A percentile compares a stretch with the other conserved stretches of the same genome.
Evolutionary conservation across 176 grass and related monocot species (phyloP).

Genomic region (Oryza meyeriana): DNA sequence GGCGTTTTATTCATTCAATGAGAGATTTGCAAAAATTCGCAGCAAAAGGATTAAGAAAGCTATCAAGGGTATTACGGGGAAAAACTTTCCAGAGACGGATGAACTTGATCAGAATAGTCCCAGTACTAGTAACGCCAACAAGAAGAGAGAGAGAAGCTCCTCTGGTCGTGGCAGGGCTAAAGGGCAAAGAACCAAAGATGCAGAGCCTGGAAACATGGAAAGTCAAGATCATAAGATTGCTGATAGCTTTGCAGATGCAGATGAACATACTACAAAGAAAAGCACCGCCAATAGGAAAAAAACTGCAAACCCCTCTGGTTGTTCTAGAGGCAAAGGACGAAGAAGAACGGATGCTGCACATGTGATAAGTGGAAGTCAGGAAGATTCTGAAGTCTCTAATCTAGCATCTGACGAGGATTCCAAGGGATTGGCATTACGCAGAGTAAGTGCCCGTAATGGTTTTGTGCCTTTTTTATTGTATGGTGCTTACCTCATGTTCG

Average conservation of each 20-base stretch:
- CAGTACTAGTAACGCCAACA: constrained; percentile 32
- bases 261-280: constrained; percentile 32
- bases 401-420: constrained; percentile 32
- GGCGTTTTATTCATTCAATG: constrained; percentile 95
- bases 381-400: constrained; percentile 30
- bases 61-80: constrained; percentile 88
- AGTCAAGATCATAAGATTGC: constrained; percentile 33
- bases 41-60: constrained; percentile 97
- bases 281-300: constrained; percentile 33
- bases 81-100: constrained; percentile 53
- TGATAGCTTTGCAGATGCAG: constrained; percentile 26
- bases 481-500: constrained; percentile 2
- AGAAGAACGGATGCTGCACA: constrained; percentile 33
- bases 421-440: constrained; percentile 38
- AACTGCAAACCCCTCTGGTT: neutral
- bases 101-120: constrained; percentile 53
- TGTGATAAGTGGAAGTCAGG: constrained; percentile 10
- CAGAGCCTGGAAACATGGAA: neutral
- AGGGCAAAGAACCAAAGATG: constrained; percentile 36
- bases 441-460: constrained; percentile 44
- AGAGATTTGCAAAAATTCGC: constrained; percentile 98
- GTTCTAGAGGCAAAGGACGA: constrained; percentile 33
- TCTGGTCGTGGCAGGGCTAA: constrained; percentile 38
- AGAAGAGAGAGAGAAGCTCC: constrained; percentile 41
- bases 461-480: neutral